Evolutionary conservation across 768 basidiomycete species (phyloP), one percentile per base, ranked within the genome.

Genomic region (Leccinum subtestaceum): DNA sequence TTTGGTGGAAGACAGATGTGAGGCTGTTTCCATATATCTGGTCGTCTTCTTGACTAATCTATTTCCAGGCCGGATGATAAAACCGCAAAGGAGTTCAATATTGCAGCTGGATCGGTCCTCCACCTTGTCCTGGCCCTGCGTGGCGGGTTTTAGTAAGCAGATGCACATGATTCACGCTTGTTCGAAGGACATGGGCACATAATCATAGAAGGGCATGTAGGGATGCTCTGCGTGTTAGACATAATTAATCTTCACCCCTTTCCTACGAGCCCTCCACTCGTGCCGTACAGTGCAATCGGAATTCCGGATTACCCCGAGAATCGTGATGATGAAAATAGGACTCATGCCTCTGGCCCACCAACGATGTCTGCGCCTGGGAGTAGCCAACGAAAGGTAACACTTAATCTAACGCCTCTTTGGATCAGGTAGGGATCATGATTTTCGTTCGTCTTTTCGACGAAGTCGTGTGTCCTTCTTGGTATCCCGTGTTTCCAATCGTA

Each of bases 71-170:
- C 80, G 32, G 96, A 98, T 73, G 96, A 97, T 19, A 96, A 96
- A 84, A 86, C 85, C 9, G 91, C 91, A 5, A 83, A 81, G 62
- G 92, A 95, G 11, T 87, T 87, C 74, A 91, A 90, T 71, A 88
- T 98, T 72, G 71, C 77, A 23, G 87, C 93, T 3, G 95, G 96
- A 56, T 82, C 91, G 25, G 90, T 93, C 27, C 85, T 98, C 65
- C 96, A 98, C 78, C 80, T 98, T 52, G 96, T 98, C 57, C 86
- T 98, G 50, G 94, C 96, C 7, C 84, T 98, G 46, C 93, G 96
- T 74, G 96, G 96, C 47, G 96, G 96, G 17, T 75, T 74, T 86
- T 76, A 43, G 40, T n/a, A 81, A 65, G 31, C 56, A 50, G 21
- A 48, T 54, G 53, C 32, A 43, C 25, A 47, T 36, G 29, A 46